Percentiles rank a stretch among this genome's conserved stretches.
These are phyloP conservation scores for Sporothrix brunneoviolacea DNA, from an alignment of 2,329 filamentous ascomycete species.

Conservation along the genomic window DNA sequence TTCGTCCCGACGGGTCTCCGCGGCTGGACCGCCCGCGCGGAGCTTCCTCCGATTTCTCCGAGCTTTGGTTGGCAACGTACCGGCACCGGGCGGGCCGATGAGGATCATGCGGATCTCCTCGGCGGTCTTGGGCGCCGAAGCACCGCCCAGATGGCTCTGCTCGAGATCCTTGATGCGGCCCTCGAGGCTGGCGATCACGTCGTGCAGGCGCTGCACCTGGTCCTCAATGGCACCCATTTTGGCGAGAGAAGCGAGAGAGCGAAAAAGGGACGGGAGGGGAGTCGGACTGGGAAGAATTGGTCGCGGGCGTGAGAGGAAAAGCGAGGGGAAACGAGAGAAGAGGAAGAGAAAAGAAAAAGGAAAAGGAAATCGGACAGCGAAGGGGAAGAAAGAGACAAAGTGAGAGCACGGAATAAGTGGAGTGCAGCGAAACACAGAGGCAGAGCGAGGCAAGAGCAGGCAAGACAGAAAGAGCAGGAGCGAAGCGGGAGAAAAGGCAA, in stretches of 20 bases:
- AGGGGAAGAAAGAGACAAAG: conserved; percentile 8
- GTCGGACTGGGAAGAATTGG: background rate
- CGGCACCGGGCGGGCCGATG: conserved; percentile 94
- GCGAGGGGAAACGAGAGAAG: background rate
- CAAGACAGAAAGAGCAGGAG: background rate
- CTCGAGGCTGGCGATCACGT: conserved; percentile 77
- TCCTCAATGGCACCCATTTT: conserved; percentile 83
- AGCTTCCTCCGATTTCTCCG: no score
- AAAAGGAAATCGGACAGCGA: no score
- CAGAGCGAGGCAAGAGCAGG: conserved; percentile 3
- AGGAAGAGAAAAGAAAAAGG: conserved; percentile 7
- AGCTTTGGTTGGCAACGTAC: conserved; percentile 47
- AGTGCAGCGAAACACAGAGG: conserved; percentile 1
- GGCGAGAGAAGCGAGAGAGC: background rate
- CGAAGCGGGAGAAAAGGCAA: background rate
- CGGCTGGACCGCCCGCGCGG: conserved; percentile 5
- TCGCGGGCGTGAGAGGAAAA: background rate
- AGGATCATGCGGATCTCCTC: conserved; percentile 89
- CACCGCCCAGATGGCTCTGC: conserved; percentile 55
- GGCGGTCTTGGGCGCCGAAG: conserved; percentile 37
- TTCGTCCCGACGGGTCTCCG: conserved; percentile 18
- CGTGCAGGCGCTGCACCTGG: conserved; percentile 77
- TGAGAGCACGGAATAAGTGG: conserved; percentile 8
- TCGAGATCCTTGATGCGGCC: conserved; percentile 81
- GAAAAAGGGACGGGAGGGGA: background rate